Evolutionary conservation across 2,329 filamentous ascomycete genomes (phyloP), one percentile per base, ranked within the genome.

Genomic region (Pseudocercospora musae): DNA sequence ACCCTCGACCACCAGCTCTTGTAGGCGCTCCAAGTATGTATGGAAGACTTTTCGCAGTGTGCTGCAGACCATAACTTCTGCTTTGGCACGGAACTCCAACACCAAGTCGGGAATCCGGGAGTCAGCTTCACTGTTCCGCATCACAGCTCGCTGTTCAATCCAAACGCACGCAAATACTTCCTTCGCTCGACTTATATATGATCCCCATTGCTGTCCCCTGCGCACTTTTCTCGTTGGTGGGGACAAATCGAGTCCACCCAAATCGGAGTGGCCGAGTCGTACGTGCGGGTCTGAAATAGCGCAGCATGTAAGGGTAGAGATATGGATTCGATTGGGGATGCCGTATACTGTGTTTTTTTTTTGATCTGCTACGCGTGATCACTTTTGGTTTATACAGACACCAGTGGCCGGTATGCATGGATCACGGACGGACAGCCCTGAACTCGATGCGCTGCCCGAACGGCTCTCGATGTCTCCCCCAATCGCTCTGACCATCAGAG

Each of bases 201-300:
- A 25, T 25, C 8, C 27, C 59, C 65, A 66, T 65, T 13, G 59
- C 49, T 29, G 33, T 40, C 3, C 65, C 62, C 29, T 65, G 65
- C 7, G 37, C 25, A 6, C 33, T 42, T 29, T 53, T 60, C 49
- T 66, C 65, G 6, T 29, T 66, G 65, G 46, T 65, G 58, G 31
- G 63, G 63, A 44, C 62, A 66, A 7, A 66, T 50, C 8, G 59
- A 57, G 40, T 65, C 64, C 1, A 65, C 20, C 62, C 65, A 66
- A 0, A 65, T n/a, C 5, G 42, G 42, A 1, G 42, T 46, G 4
- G n/a, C 42, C 8, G 20, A 3, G 9, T 46, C 42, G 42, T 46
- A 46, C 2, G 42, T 15, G 9, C 42, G 42, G 9, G 1, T 46
- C 42, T 46, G 42, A n/a, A 7, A 2, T n/a, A 46, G 42, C 15